Conservation (phyloP, 1,284 basidiomycete species). For the Dichomitus squalens region DNA sequence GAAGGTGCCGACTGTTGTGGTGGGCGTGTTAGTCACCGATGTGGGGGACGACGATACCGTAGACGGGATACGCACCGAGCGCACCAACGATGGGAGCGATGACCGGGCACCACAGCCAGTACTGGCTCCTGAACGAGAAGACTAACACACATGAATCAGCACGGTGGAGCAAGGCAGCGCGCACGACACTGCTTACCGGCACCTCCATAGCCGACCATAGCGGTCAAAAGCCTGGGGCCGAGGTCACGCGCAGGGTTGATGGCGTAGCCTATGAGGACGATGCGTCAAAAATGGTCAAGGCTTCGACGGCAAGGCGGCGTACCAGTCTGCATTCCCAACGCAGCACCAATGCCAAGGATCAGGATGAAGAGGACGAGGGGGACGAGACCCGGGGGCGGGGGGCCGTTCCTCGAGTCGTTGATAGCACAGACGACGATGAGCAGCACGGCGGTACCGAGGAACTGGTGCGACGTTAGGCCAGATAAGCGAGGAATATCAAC, state of each 20-base stretch:
- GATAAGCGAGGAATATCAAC: not conserved
- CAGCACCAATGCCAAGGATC: conserved; percentile 55
- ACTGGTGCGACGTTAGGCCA: conserved; percentile 35
- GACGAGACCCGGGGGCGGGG: conserved; percentile 50
- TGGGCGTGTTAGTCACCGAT: not conserved
- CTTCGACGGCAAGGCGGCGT: not conserved
- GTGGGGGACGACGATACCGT: not conserved
- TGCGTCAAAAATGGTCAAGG: not conserved
- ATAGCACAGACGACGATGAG: conserved; percentile 47
- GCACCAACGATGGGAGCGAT: conserved; percentile 61
- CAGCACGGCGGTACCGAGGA: conserved; percentile 61
- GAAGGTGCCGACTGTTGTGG: conserved; percentile 44
- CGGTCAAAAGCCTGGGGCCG: conserved; percentile 60
- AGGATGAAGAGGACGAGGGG: conserved; percentile 58
- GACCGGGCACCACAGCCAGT: conserved; percentile 78
- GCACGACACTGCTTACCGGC: conserved; percentile 34
- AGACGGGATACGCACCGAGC: conserved; percentile 31
- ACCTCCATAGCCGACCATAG: conserved; percentile 61
- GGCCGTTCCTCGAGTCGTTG: conserved; percentile 49
- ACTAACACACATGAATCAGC: conserved; percentile 33
- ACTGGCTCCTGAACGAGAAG: conserved; percentile 55
- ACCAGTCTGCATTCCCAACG: conserved; percentile 60
- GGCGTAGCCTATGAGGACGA: conserved; percentile 43
- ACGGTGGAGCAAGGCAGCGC: not conserved
- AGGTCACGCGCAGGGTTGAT: conserved; percentile 70